These are phyloP conservation scores for Arctostaphylos glauca DNA, from an alignment of 148 eudicot genomes.

Conservation along the genomic window DNA sequence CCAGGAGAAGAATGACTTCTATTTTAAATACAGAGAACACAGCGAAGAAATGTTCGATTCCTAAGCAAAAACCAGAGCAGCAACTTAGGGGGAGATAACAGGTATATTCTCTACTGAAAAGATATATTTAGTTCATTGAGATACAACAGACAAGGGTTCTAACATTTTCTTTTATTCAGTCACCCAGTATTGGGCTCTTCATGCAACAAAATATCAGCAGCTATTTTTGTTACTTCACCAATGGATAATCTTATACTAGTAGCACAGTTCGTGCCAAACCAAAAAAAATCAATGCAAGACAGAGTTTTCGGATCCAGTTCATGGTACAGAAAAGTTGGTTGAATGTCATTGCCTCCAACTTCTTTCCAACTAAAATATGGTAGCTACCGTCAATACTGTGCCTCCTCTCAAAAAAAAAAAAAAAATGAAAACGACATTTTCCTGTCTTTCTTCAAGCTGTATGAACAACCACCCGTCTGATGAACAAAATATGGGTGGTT, in stretches of 20 bases:
- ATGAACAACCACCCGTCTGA: not conserved
- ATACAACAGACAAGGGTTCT: not conserved
- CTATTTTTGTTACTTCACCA: not conserved
- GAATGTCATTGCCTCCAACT: not conserved
- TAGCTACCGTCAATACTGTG: not conserved
- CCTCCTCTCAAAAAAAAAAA: not conserved
- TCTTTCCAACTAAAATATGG: not conserved
- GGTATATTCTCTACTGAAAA: not conserved
- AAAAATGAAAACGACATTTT: not conserved
- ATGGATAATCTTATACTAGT: not conserved
- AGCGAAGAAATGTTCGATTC: not conserved
- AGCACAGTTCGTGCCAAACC: not conserved
- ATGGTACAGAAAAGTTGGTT: not conserved
- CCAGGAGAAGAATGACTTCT: not conserved
- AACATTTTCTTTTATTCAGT: not conserved
- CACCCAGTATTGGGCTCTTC: not conserved
- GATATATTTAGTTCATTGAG: not conserved
- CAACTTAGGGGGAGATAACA: not conserved
- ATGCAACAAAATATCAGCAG: not conserved
- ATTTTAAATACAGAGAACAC: not conserved
- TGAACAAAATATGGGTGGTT: too few species aligned
- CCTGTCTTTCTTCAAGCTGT: not conserved
- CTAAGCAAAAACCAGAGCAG: not conserved
- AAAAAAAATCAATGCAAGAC: not conserved
- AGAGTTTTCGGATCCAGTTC: not conserved